These are phyloP conservation scores for Monosporascus sp. DNA, from an alignment of 2,329 filamentous ascomycete species.

Conservation along the genomic window DNA sequence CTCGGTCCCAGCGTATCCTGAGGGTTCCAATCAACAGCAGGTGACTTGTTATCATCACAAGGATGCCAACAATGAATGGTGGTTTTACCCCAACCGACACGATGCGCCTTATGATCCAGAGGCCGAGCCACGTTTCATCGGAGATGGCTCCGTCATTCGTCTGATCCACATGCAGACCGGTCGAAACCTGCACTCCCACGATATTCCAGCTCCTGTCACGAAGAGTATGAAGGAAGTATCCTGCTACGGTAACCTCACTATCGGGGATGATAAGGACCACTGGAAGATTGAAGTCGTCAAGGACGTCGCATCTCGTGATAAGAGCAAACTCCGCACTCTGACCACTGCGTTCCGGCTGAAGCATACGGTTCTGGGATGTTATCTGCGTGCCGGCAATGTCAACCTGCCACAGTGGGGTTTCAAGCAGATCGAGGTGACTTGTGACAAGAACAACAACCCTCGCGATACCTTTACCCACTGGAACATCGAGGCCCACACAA, in stretches of 20 bases:
- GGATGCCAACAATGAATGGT: slow-evolving; percentile 99
- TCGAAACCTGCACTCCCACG: slow-evolving; percentile 93
- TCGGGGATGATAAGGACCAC: slow-evolving; percentile 97
- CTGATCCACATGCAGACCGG: slow-evolving; percentile 93
- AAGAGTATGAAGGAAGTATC: slow-evolving; percentile 93
- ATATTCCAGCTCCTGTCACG: slow-evolving; percentile 80
- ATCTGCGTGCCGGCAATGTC: slow-evolving; percentile 88
- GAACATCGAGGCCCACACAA: slow-evolving; percentile 95
- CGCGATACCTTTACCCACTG: slow-evolving; percentile 94
- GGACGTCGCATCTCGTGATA: slow-evolving; percentile 82
- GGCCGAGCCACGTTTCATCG: slow-evolving; percentile 68
- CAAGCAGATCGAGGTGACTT: slow-evolving; percentile 98
- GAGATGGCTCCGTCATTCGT: slow-evolving; percentile 72
- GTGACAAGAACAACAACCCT: slow-evolving; percentile 87
- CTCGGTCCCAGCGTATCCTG: slow-evolving; percentile 59
- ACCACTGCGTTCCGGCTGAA: slow-evolving; percentile 89
- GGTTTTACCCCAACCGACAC: slow-evolving; percentile 88
- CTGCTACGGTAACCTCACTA: slow-evolving; percentile 88
- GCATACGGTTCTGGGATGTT: slow-evolving; percentile 80
- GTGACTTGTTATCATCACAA: slow-evolving; percentile 99
- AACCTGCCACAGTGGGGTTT: slow-evolving; percentile 99
- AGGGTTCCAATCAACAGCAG: slow-evolving; percentile 91
- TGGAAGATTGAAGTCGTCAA: slow-evolving; percentile 90
- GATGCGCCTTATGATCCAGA: slow-evolving; percentile 69
- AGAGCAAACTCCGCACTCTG: slow-evolving; percentile 79